These are phyloP conservation scores for Mycena albidolilacea DNA, from an alignment of 768 basidiomycete genomes.

Conservation along the genomic window DNA sequence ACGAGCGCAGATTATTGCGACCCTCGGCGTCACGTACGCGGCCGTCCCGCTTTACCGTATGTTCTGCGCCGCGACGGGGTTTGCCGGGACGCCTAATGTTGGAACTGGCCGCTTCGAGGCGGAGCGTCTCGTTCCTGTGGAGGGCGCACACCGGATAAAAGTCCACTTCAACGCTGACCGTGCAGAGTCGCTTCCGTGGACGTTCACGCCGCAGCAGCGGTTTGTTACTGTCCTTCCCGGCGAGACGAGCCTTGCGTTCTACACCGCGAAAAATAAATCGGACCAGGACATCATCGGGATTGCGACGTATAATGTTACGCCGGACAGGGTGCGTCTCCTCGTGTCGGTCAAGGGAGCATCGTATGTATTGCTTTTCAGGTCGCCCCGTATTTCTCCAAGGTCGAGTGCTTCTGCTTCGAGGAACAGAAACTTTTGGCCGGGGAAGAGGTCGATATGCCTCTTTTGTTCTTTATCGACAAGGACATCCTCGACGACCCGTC, in stretches of 20 bases:
- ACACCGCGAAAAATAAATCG: constrained; percentile 90
- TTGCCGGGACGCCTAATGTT: constrained; percentile 94
- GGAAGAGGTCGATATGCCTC: constrained; percentile 98
- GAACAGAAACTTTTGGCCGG: constrained; percentile 95
- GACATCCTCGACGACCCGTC: constrained; percentile 95
- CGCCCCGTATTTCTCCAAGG: constrained; percentile 98
- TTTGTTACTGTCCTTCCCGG: constrained; percentile 93
- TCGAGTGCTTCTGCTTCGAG: constrained; percentile 99
- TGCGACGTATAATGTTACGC: constrained; percentile 98
- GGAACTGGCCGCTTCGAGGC: constrained; percentile 88
- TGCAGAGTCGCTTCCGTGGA: constrained; percentile 92
- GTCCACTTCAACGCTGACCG: constrained; percentile 97
- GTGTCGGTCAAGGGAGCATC: not conserved
- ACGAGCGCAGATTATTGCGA: constrained; percentile 75
- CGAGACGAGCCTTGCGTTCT: constrained; percentile 97
- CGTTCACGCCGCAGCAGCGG: constrained; percentile 92
- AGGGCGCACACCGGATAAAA: constrained; percentile 82
- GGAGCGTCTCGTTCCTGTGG: constrained; percentile 85
- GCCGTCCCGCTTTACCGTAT: constrained; percentile 97
- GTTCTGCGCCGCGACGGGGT: constrained; percentile 98
- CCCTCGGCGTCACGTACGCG: constrained; percentile 93
- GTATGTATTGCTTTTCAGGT: constrained; percentile 65
- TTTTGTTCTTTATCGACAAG: constrained; percentile 99
- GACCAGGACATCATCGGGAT: constrained; percentile 95
- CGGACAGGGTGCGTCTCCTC: constrained; percentile 82